Conservation (phyloP, 768 basidiomycete species). For the Saitozyma podzolica region DNA sequence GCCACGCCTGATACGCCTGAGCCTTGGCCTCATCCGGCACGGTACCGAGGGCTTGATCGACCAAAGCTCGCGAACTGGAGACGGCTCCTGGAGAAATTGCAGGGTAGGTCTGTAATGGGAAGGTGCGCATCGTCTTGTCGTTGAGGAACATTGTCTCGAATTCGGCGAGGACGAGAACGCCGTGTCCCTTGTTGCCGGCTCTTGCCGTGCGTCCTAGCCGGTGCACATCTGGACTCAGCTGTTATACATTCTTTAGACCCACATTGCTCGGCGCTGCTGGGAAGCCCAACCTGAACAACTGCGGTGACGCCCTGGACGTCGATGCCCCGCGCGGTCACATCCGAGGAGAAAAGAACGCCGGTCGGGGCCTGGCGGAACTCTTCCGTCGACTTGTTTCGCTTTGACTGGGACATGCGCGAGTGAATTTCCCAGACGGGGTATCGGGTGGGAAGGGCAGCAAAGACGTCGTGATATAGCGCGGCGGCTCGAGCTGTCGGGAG, state of each 20-base stretch:
- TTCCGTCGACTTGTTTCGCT: conserved; percentile 59
- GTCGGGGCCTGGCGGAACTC: conserved; percentile 57
- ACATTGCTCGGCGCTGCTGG: conserved; percentile 53
- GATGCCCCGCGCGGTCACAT: conserved; percentile 62
- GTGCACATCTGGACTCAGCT: conserved; percentile 50
- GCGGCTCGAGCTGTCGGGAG: conserved; percentile 68
- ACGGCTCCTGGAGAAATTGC: conserved; percentile 1
- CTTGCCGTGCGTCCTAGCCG: conserved; percentile 56
- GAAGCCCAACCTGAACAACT: conserved; percentile 59
- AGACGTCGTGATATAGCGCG: conserved; percentile 54
- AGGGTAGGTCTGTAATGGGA: conserved; percentile 55
- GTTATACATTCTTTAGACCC: conserved; percentile 11
- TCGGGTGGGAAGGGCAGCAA: conserved; percentile 20
- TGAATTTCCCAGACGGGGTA: conserved; percentile 61
- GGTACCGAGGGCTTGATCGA: conserved; percentile 45
- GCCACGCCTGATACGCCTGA: conserved; percentile 58
- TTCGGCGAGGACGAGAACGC: conserved; percentile 61
- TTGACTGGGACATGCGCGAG: conserved; percentile 60
- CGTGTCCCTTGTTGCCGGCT: conserved; percentile 57
- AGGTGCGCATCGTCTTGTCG: conserved; percentile 53
- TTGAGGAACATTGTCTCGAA: conserved; percentile 60
- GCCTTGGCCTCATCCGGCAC: conserved; percentile 57
- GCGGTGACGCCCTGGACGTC: conserved; percentile 68
- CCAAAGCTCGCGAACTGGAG: conserved; percentile 8
- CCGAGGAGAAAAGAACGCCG: conserved; percentile 55